Evolutionary conservation across 2,329 filamentous ascomycete species (phyloP).

Genomic region (Beauveria medogensis): DNA sequence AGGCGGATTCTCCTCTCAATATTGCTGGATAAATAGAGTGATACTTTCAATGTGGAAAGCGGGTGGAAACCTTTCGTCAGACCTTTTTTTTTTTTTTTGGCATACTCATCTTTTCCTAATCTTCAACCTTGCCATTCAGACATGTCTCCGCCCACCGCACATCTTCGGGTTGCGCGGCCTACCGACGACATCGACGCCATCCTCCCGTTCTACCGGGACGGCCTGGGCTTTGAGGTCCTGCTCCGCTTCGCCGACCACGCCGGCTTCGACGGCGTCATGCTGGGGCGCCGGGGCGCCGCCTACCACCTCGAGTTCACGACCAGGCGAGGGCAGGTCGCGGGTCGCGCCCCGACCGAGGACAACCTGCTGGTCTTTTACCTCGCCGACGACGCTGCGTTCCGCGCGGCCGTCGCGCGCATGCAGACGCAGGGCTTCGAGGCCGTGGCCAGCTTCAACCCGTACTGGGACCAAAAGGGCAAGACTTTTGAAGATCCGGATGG

Average conservation of each 20-base stretch:
- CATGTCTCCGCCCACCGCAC: conserved; percentile 15
- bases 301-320: conserved; percentile 38
- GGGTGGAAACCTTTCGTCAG: neutral
- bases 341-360: conserved; percentile 32
- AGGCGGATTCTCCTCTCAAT: neutral
- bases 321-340: conserved; percentile 25
- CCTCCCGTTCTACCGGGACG: conserved; percentile 33
- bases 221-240: conserved; percentile 30
- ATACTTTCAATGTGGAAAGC: neutral
- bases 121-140: neutral
- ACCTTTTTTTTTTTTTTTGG: too few relatives aligned
- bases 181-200: conserved; percentile 29
- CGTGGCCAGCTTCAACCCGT: conserved; percentile 34
- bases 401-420: conserved; percentile 26
- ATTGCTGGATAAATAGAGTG: neutral
- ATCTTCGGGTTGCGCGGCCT: conserved; percentile 34
- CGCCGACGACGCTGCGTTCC: conserved; percentile 22
- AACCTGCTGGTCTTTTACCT: conserved; percentile 38
- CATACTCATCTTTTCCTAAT: too few relatives aligned
- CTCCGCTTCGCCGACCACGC: conserved; percentile 28
- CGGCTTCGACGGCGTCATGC: conserved; percentile 34
- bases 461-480: conserved; percentile 36
- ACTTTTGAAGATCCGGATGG: conserved; percentile 39
- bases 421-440: conserved; percentile 24
- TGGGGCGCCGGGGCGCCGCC: conserved; percentile 27